Base-by-base conservation (phyloP, 176 grass and related monocot species). In the Bromus sterilis region DNA sequence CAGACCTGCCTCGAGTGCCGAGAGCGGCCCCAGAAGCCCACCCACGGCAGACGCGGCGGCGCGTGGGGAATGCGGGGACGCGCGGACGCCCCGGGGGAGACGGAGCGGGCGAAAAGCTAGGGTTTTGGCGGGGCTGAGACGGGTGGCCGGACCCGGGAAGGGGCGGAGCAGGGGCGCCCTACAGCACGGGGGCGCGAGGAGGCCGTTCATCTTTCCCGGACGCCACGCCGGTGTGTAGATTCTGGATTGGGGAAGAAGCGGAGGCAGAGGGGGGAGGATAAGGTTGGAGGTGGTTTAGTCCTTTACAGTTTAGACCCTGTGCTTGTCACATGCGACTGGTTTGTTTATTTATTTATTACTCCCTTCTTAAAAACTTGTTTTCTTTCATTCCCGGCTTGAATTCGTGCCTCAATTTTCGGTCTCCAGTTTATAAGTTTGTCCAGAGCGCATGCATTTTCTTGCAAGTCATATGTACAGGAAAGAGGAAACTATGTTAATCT, bases 11-110 rank as follows among this genome's bases (percentile, higher is more conserved):
- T 91, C 87, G 28, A 89, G n/a, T n/a, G n/a, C n/a, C n/a, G n/a
- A n/a, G n/a, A n/a, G 85, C 53, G 91, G 82, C 10, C 87, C 26
- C 30, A 97, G 82, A 5, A 90, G n/a, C 4, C 86, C 91, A 32
- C 87, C 79, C 44, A 90, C 72, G 4, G 87, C 48, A 13, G 87
- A 70, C 11, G 84, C 84, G 2, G 86, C 78, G 33, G 82, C 91
- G 26, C 53, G 71, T 36, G 46, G 44, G 30, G 77, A 63, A 21
- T 55, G 57, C 57, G 16, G 71, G 40, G 79, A 74, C 77, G 77
- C 41, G 53, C 71, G 55, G 75, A 62, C 67, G 51, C 84, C 37
- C 6, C 33, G 73, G 7, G 91, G 80, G 65, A 86, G 46, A 39
- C 11, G 41, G 9, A 58, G 29, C 24, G 70, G 29, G 25, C 63